Base-by-base conservation (phyloP, 305 asterid genomes). In the Fraxinus baroniana region DNA sequence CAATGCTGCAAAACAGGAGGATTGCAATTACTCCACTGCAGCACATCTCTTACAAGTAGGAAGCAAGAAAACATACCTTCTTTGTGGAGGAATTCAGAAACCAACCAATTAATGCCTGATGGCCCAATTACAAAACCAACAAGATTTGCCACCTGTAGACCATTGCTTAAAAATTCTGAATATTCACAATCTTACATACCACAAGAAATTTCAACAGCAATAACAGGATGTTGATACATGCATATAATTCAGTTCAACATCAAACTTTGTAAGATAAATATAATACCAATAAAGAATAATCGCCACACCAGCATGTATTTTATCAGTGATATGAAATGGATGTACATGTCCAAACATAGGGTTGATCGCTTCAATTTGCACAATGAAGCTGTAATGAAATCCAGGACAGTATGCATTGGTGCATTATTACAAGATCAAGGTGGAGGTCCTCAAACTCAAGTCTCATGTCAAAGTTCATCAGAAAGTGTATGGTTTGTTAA, bases 41-140 rank as follows among this genome's bases (percentile, higher is more conserved):
- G 26, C 10, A 30, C 78, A 64, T 41, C 82, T 28, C 46, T 57
- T 55, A 49, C 30, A 79, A 79, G 8, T 13, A 32, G 24, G 35
- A 39, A 82, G 44, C 52, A 80, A 78, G 84, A 57, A 84, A 76
- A 78, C 86, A 17, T 28, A 94, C 98, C 98, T 90, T 88, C 90
- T 89, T 88, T 85, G 49, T 76, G 89, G 81, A 93, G 91, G 88
- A 96, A 93, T 72, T 85, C 91, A 32, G 98, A 91, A 84, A 89
- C 87, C 89, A 96, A 86, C 99, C 97, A 96, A 88, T 87, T 91
- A 77, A 94, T 87, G 89, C 97, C 98, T 13, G 99, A 94, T 77
- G 99, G 98, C 32, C 99, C 99, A 33, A 96, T 93, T 41, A 96
- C 99, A 89, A 96, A 96, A 49, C 98, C 99, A 22, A 94, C 97